A percentile compares a stretch with the other conserved stretches of the same genome.
These are phyloP conservation scores for Clonostachys rhizophaga DNA, from an alignment of 2,329 filamentous ascomycete species.

Conservation along the genomic window DNA sequence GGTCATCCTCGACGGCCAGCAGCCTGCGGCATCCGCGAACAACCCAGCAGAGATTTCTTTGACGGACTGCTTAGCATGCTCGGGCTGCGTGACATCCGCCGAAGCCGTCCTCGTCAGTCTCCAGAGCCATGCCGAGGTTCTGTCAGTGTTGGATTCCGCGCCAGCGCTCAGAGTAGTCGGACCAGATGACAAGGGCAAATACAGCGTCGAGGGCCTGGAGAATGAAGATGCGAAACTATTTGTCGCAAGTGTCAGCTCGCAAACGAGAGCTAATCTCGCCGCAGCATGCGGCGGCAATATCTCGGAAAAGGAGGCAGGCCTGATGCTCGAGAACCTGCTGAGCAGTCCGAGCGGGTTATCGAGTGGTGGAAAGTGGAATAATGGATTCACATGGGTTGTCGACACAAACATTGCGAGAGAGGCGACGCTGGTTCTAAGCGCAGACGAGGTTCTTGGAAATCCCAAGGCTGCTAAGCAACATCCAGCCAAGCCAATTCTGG, in stretches of 20 bases:
- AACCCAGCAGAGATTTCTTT: slow-evolving; percentile 88
- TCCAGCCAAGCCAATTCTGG: slow-evolving; percentile 60
- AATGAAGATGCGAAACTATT: slow-evolving; percentile 69
- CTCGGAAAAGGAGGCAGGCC: slow-evolving; percentile 67
- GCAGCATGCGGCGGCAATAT: slow-evolving; percentile 72
- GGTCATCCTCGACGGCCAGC: slow-evolving; percentile 88
- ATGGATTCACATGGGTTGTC: slow-evolving; percentile 82
- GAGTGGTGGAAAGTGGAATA: slow-evolving; percentile 65
- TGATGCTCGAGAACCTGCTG: slow-evolving; percentile 80
- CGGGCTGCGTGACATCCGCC: slow-evolving; percentile 94
- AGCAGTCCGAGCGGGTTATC: slow-evolving; percentile 62
- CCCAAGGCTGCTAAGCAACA: slow-evolving; percentile 4
- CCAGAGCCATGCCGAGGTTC: slow-evolving; percentile 89
- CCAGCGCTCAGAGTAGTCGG: slow-evolving; percentile 38
- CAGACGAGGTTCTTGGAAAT: slow-evolving; percentile 59
- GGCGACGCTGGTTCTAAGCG: slow-evolving; percentile 74
- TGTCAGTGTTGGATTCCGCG: slow-evolving; percentile 71
- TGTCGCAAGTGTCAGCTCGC: slow-evolving; percentile 88
- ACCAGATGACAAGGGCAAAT: slow-evolving; percentile 21
- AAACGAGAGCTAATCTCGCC: slow-evolving; percentile 83
- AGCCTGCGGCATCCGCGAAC: slow-evolving; percentile 56
- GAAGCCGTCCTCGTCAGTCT: slow-evolving; percentile 95
- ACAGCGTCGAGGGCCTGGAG: slow-evolving; percentile 46
- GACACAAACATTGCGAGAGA: slow-evolving; percentile 85
- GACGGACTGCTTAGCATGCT: slow-evolving; percentile 95